Evolutionary conservation across 768 basidiomycete species (phyloP), one percentile per base, ranked within the genome.

Genomic region (Pleurotus sapidus): DNA sequence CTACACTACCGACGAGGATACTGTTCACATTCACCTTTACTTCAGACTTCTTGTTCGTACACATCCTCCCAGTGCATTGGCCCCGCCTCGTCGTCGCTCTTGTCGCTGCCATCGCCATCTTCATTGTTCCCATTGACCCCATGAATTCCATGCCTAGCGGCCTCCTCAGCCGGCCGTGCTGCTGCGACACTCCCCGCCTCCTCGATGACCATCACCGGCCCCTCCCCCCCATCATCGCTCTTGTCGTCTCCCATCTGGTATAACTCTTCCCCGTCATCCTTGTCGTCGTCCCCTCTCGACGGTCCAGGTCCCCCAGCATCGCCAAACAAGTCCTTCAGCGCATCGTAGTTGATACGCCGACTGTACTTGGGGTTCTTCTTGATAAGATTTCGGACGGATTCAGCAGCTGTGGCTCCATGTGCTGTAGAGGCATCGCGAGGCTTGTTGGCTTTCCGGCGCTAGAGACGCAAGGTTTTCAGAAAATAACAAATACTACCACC

Each of bases 341-440:
- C 93, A 63, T 91, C 89, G 68, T 96, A 97, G 69, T 97, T 97
- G 73, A 96, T 95, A 51, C 93, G 85, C 66, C 92, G 92, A 72
- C 91, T 93, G 72, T 95, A 94, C 66, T 86, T 89, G 20, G 86
- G 81, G 61, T 89, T 93, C 73, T 93, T 92, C 76, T 89, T 88
- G 64, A 94, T 77, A 37, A 95, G 78, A 58, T 85, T 86, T 38
- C 81, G 81, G 20, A 91, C 89, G 0, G 89, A 85, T 64, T 93
- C 91, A 17, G 88, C 89, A 0, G 89, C 83, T 4, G 88, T 89
- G 14, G 74, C 78, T 5, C 88, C 90, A 49, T 82, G 79, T 0
- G 85, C 84, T 5, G 84, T 90, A 0, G 86, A 79, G 9, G 88
- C 82, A 59, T 95, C 93, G 30, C 90, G 82, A 18, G 91, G 90